Conservation (phyloP, 2,329 filamentous ascomycete species). For the Pseudocercospora fuligena region DNA sequence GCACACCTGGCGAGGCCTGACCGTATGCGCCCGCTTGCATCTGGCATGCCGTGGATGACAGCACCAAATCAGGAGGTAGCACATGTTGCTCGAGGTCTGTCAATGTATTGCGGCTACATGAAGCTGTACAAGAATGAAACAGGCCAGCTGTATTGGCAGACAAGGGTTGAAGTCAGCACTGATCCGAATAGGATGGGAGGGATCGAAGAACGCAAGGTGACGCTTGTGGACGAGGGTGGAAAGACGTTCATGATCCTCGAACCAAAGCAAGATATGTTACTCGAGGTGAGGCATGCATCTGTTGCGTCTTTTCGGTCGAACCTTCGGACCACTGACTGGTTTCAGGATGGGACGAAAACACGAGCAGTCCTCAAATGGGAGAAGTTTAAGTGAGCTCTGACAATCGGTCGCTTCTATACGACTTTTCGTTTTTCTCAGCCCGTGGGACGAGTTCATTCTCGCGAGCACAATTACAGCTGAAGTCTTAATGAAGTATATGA, state of each 20-base stretch:
- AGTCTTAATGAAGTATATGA: background rate
- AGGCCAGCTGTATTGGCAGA: conserved; percentile 33
- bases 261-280: conserved; percentile 30
- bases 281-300: conserved; percentile 19
- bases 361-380: conserved; percentile 36
- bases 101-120: conserved; percentile 35
- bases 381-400: conserved; percentile 29
- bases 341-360: conserved; percentile 31
- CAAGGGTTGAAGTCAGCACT: conserved; percentile 31
- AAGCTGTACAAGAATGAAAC: conserved; percentile 30
- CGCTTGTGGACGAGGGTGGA: conserved; percentile 28
- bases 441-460: background rate
- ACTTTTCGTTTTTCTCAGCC: background rate
- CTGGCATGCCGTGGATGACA: conserved; percentile 28
- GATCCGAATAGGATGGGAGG: conserved; percentile 32
- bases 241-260: conserved; percentile 33
- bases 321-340: background rate
- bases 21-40: conserved; percentile 22
- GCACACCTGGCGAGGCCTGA: conserved; percentile 31
- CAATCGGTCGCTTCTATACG: background rate
- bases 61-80: conserved; percentile 32
- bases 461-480: background rate
- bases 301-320: background rate
- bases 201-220: conserved; percentile 31
- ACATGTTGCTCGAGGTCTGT: conserved; percentile 29